These are phyloP conservation scores for Elaeis guineensis DNA, from an alignment of 176 grass and related monocot species.

Conservation along the genomic window DNA sequence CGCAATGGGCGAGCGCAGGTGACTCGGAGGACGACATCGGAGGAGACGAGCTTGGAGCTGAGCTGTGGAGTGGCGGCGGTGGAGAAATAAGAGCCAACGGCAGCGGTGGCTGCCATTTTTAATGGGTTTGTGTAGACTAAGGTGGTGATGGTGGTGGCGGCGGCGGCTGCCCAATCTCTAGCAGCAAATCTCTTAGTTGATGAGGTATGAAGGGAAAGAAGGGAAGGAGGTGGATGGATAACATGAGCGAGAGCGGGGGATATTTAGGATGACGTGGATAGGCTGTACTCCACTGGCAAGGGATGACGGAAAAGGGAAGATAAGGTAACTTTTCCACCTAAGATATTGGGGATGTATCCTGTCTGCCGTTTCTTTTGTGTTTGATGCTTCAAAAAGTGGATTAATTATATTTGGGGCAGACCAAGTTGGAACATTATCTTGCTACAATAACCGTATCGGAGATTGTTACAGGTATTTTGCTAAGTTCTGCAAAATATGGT, in stretches of 20 bases:
- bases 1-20: not conserved
- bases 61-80: constrained; percentile 14
- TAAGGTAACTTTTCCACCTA: not conserved
- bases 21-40: constrained; percentile 3
- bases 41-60: not conserved
- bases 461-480: too few species aligned
- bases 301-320: not conserved
- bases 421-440: too few species aligned
- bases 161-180: too few species aligned
- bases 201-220: constrained; percentile 5
- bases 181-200: not conserved
- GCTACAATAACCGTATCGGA: too few species aligned
- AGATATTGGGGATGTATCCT: too few species aligned
- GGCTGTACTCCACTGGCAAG: not conserved
- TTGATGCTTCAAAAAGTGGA: too few species aligned
- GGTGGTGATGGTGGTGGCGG: not conserved
- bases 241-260: constrained; percentile 24
- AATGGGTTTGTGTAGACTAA: not conserved
- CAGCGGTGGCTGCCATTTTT: constrained; percentile 34
- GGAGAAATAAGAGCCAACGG: not conserved
- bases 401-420: too few species aligned
- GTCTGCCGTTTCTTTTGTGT: too few species aligned
- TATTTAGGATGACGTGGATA: constrained; percentile 6
- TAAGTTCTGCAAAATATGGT: too few species aligned
- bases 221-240: not conserved